Evolutionary conservation across 805 yeast genomes (phyloP).

Genomic region (Isabelozyma heimii): DNA sequence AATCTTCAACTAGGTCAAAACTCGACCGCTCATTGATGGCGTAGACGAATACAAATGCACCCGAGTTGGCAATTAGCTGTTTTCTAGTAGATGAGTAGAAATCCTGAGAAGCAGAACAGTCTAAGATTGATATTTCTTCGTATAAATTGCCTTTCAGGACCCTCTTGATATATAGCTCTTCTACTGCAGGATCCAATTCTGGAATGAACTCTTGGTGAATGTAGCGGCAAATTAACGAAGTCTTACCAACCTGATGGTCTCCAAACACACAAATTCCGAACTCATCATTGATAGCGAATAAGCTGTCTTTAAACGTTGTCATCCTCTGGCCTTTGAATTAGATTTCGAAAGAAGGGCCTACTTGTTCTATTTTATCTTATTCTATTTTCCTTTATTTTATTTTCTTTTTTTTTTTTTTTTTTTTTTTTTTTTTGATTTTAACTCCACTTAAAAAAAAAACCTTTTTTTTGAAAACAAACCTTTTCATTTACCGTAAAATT

Average conservation of each 20-base stretch:
- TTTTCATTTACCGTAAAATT: too few relatives aligned
- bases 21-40: constrained; percentile 23
- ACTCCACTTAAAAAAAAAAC: too few relatives aligned
- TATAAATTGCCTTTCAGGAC: constrained; percentile 9
- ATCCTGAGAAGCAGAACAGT: constrained; percentile 23
- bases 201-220: constrained; percentile 18
- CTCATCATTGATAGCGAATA: constrained; percentile 10
- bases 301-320: constrained; percentile 5
- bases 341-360: too few relatives aligned
- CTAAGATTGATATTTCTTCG: constrained; percentile 30
- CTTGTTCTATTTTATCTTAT: too few relatives aligned
- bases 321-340: too few relatives aligned
- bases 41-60: constrained; percentile 23
- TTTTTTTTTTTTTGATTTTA: too few relatives aligned
- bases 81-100: constrained; percentile 22
- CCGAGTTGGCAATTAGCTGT: constrained; percentile 27
- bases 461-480: too few relatives aligned
- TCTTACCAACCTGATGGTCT: constrained; percentile 19
- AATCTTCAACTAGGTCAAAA: constrained; percentile 26
- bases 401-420: too few relatives aligned
- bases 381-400: too few relatives aligned
- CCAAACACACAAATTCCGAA: constrained; percentile 32
- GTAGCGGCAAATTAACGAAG: constrained; percentile 23
- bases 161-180: constrained; percentile 24
- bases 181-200: constrained; percentile 14